Percentiles rank a stretch among this genome's conserved stretches.
These are phyloP conservation scores for Aspergillus olivimuriae DNA, from an alignment of 495 filamentous ascomycete species.

Conservation along the genomic window DNA sequence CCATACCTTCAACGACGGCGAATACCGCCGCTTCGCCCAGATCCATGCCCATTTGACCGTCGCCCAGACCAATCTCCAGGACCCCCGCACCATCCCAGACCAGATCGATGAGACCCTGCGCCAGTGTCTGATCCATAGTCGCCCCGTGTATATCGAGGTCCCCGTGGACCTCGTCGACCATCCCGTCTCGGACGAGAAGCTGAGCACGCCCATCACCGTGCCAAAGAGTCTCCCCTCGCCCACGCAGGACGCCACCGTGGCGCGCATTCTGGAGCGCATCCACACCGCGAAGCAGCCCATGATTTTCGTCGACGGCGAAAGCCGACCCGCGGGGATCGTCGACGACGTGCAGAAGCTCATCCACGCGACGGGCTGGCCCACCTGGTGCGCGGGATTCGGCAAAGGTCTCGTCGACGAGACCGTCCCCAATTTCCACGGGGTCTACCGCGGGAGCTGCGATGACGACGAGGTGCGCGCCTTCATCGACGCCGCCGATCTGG, in stretches of 20 bases:
- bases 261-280: slow-evolving; percentile 16
- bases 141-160: slow-evolving; percentile 35
- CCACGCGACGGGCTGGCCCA: slow-evolving; percentile 22
- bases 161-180: slow-evolving; percentile 33
- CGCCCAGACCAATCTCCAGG: slow-evolving; percentile 24
- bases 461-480: slow-evolving; percentile 6
- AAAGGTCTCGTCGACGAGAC: slow-evolving; percentile 28
- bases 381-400: slow-evolving; percentile 22
- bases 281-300: slow-evolving; percentile 21
- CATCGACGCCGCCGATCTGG: slow-evolving; percentile 21
- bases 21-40: slow-evolving; percentile 24
- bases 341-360: slow-evolving; percentile 17
- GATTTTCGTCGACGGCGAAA: slow-evolving; percentile 29
- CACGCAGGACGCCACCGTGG: slow-evolving; percentile 2
- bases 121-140: slow-evolving; percentile 25
- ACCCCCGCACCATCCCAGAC: slow-evolving; percentile 20
- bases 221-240: background rate
- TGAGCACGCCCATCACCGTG: background rate
- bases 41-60: slow-evolving; percentile 30
- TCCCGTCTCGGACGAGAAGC: slow-evolving; percentile 5
- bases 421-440: slow-evolving; percentile 24
- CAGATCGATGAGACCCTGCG: slow-evolving; percentile 30
- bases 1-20: slow-evolving; percentile 36
- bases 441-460: slow-evolving; percentile 12
- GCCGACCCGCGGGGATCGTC: slow-evolving; percentile 11